Base-by-base conservation (phyloP, 768 basidiomycete species). In the Tulasnella sp. region DNA sequence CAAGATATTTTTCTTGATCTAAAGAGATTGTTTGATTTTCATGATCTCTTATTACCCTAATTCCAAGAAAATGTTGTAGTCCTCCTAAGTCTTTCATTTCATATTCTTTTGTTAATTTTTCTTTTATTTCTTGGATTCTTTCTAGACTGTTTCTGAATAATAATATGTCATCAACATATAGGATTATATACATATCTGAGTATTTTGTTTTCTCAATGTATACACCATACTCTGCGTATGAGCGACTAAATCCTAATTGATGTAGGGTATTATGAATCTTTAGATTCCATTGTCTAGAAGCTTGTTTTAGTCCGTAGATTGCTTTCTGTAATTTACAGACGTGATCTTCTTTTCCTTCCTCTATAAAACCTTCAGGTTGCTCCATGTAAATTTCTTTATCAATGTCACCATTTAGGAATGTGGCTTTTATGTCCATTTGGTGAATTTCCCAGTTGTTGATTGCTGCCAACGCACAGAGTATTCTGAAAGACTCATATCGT, bases 291-390 rank as follows among this genome's bases (percentile, higher is more conserved):
- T 19, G 19, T 16, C 42, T 48, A 32, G 37, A 28, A 5, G 48
- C 45, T 45, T 57, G 56, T 33, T 57, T 55, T 3, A 57, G 31
- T 22, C 56, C 49, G 34, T 57, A 57, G 28, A 57, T 19, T 7
- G 28, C 33, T 12, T 49, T 48, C 31, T 43, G 45, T 10, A 57
- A 44, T 7, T 4, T 6, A 6, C 48, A 51, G 1, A 51, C 48
- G n/a, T n/a, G n/a, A n/a, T n/a, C n/a, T n/a, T n/a, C n/a, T n/a
- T n/a, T n/a, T n/a, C n/a, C n/a, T n/a, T n/a, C n/a, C n/a, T n/a
- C n/a, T n/a, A n/a, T n/a, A n/a, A n/a, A n/a, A n/a, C 51, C 51
- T n/a, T 24, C 28, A 6, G 51, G 48, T 39, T 39, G 51, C 16
- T 27, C 20, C 51, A 53, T 53, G 31, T 53, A 53, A 15, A 53